Conservation (phyloP, 768 basidiomycete species). For the Dendrothele bispora region DNA sequence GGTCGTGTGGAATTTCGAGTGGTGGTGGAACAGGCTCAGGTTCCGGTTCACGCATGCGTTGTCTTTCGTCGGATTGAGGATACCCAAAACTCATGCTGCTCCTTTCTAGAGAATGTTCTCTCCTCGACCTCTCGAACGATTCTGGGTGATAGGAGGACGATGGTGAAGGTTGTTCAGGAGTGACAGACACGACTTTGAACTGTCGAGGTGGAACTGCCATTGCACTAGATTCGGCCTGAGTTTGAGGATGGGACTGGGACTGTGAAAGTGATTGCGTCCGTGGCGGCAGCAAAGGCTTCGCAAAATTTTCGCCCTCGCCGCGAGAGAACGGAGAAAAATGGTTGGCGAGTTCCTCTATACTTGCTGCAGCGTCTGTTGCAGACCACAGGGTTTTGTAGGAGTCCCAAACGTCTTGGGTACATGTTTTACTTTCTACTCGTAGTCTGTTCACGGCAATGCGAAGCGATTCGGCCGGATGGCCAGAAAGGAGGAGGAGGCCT, state of each 20-base stretch:
- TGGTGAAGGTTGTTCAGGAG: no score
- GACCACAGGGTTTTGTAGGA: slow-evolving; percentile 22
- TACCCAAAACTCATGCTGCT: no score
- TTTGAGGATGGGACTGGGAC: slow-evolving; percentile 5
- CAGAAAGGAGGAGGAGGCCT: slow-evolving; percentile 19
- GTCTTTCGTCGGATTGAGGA: no score
- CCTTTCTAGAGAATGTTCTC: no score
- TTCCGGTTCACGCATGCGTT: no score
- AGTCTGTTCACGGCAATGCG: slow-evolving; percentile 14
- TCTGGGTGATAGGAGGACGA: no score
- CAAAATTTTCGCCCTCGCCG: slow-evolving; percentile 16
- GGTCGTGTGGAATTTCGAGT: no score
- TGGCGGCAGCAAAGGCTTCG: slow-evolving; percentile 21
- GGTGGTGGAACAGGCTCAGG: no score
- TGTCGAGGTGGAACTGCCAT: no score
- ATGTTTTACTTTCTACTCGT: slow-evolving; percentile 16
- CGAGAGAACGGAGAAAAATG: slow-evolving; percentile 26
- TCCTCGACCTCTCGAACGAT: no score
- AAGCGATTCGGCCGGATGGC: slow-evolving; percentile 11
- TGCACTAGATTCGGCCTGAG: no score
- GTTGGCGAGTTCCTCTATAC: slow-evolving; percentile 21
- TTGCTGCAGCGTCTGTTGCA: slow-evolving; percentile 17
- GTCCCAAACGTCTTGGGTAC: slow-evolving; percentile 32
- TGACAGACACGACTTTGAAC: no score
- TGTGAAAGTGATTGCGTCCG: slow-evolving; percentile 1